Conservation (phyloP, 2,329 filamentous ascomycete species). For the Penicillium sp. region DNA sequence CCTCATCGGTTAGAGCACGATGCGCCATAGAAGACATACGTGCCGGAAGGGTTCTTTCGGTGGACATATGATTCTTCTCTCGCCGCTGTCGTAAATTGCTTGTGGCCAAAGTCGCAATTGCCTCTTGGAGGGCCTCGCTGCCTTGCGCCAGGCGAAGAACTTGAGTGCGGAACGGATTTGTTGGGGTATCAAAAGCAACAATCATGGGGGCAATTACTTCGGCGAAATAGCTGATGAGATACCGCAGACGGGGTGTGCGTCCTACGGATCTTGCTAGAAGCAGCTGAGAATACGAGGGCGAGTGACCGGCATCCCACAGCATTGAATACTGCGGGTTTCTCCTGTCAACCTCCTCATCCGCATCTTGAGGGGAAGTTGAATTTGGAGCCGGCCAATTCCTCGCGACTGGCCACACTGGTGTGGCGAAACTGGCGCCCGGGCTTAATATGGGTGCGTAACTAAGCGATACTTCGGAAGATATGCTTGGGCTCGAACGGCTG, state of each 20-base stretch:
- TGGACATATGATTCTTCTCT: slow-evolving; percentile 53
- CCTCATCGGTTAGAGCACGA: slow-evolving; percentile 40
- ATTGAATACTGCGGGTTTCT: slow-evolving; percentile 10
- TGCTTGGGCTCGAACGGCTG: slow-evolving; percentile 12
- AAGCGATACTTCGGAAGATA: slow-evolving; percentile 13
- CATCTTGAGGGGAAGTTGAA: slow-evolving; percentile 14
- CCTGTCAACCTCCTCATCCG: slow-evolving; percentile 21
- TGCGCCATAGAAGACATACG: slow-evolving; percentile 49
- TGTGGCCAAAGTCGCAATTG: slow-evolving; percentile 81
- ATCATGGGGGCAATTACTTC: slow-evolving; percentile 89
- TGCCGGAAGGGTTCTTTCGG: slow-evolving; percentile 51
- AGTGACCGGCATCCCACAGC: slow-evolving; percentile 22
- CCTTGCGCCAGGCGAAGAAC: slow-evolving; percentile 73
- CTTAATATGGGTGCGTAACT: slow-evolving; percentile 14
- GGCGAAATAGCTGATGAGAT: slow-evolving; percentile 90
- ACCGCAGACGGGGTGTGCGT: slow-evolving; percentile 75
- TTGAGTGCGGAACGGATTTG: slow-evolving; percentile 82
- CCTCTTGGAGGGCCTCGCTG: slow-evolving; percentile 84
- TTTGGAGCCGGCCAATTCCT: slow-evolving; percentile 6
- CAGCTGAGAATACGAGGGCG: slow-evolving; percentile 37
- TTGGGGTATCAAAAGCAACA: slow-evolving; percentile 82
- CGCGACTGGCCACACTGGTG: slow-evolving; percentile 14
- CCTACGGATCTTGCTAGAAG: slow-evolving; percentile 49
- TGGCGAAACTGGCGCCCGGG: slow-evolving; percentile 12
- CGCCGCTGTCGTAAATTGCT: slow-evolving; percentile 86